Percentiles rank a stretch among this genome's conserved stretches.
These are phyloP conservation scores for Talaromyces rugulosus DNA, from an alignment of 2,329 filamentous ascomycete genomes.

Conservation along the genomic window DNA sequence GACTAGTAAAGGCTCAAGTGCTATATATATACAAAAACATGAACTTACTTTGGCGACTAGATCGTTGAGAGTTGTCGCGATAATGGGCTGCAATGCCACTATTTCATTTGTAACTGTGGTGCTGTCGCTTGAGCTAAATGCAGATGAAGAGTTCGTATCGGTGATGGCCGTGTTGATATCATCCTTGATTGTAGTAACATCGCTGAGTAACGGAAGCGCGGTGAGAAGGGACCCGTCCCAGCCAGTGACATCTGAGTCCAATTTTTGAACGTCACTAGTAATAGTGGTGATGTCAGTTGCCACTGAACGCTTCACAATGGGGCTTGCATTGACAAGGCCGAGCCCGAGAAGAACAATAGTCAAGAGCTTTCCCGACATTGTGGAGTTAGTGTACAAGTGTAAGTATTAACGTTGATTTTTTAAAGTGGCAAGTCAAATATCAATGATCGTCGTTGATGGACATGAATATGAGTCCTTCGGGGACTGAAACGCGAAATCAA, in stretches of 20 bases:
- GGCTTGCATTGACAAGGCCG: slow-evolving; percentile 5
- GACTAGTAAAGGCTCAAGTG: neutral
- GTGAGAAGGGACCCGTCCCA: slow-evolving; percentile 6
- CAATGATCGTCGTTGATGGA: neutral
- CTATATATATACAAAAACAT: neutral
- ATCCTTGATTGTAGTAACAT: slow-evolving; percentile 6
- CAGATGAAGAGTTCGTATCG: slow-evolving; percentile 6
- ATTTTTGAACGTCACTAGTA: neutral
- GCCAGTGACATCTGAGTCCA: neutral
- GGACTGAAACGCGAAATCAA: neutral
- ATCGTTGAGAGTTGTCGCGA: slow-evolving; percentile 4
- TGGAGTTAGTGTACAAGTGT: neutral
- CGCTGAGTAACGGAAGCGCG: slow-evolving; percentile 3
- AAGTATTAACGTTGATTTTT: neutral
- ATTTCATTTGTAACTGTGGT: slow-evolving; percentile 2
- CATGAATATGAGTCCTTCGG: neutral
- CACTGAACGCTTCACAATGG: slow-evolving; percentile 10
- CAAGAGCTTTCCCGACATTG: slow-evolving; percentile 2
- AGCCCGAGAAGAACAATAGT: slow-evolving; percentile 3
- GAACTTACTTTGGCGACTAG: slow-evolving; percentile 7
- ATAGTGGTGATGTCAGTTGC: slow-evolving; percentile 7
- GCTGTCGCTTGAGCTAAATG: slow-evolving; percentile 7
- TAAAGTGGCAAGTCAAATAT: neutral
- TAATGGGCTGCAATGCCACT: neutral
- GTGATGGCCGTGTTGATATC: slow-evolving; percentile 10